Base-by-base conservation (phyloP, 306 rosid genomes). In the Cucurbita maxima region DNA sequence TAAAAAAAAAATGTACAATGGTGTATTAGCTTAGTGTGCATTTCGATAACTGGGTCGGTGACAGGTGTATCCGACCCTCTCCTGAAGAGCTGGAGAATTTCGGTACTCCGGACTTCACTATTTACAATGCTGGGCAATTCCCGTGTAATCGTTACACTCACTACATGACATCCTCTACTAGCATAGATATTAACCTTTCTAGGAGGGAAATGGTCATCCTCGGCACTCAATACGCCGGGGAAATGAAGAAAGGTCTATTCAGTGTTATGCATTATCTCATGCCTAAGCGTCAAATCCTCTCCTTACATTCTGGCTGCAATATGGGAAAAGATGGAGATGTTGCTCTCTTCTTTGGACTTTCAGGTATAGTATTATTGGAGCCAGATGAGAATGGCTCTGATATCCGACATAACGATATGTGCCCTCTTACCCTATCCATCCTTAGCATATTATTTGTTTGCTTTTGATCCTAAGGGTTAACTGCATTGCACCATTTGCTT, bases 171-270 rank as follows among this genome's bases (percentile, higher is more conserved):
- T 92, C 98, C 71, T 92, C 98, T 12, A 92, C 98, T 54, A 90
- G 96, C 84, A 67, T 92, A 75, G 98, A 92, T 76, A 81, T 92
- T 72, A 90, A 90, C 77, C 98, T 92, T 70, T 81, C 85, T 77
- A 87, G 98, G 81, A 87, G 83, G 79, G 98, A 92, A 87, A 92
- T 92, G 98, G 92, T 90, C 78, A 92, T 92, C 82, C 92, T 92
- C 66, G 98, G 98, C 77, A 92, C 98, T 0, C 98, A 92, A 13
- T 92, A 92, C 36, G 98, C 98, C 45, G 98, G 98, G 81, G 98
- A 92, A 82, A 92, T 90, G 98, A 92, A 92, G 87, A 92, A 92
- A 64, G 98, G 98, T 45, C 87, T 92, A 38, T 92, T 92, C 83
- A 76, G 92, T 77, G 86, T 92, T 16, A 92, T 90, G 98, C 98